These are phyloP conservation scores for Rhododendron simsii DNA, from an alignment of 148 eudicot genomes.

Conservation along the genomic window DNA sequence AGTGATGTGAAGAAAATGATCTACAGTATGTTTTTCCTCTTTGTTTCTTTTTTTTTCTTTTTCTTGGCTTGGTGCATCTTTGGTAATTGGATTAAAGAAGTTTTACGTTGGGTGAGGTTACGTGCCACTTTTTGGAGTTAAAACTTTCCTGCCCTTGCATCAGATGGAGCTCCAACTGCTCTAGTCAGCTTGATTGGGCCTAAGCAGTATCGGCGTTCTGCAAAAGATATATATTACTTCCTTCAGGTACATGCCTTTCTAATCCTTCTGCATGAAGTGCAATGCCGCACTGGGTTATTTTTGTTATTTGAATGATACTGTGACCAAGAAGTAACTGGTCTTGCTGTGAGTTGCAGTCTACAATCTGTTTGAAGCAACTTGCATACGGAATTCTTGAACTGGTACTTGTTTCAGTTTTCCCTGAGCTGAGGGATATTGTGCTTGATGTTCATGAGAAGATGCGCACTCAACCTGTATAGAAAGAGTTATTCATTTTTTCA, in stretches of 20 bases:
- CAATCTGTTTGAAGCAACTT: slow-evolving; percentile 85
- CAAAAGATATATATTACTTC: slow-evolving; percentile 80
- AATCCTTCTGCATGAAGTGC: neutral
- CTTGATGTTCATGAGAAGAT: slow-evolving; percentile 56
- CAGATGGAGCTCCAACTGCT: slow-evolving; percentile 94
- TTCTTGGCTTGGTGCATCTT: neutral
- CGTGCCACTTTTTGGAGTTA: neutral
- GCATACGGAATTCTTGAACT: slow-evolving; percentile 73
- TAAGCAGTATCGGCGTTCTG: slow-evolving; percentile 81
- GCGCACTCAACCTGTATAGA: slow-evolving; percentile 22
- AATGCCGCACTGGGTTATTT: neutral
- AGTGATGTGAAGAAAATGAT: slow-evolving; percentile 75
- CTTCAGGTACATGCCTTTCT: slow-evolving; percentile 58
- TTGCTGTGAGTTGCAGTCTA: slow-evolving; percentile 53
- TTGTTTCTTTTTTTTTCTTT: neutral
- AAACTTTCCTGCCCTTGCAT: neutral
- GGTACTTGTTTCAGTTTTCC: slow-evolving; percentile 72
- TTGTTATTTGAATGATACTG: slow-evolving; percentile 1
- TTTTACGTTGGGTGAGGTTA: neutral
- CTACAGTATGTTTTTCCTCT: slow-evolving; percentile 43
- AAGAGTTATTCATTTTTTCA: neutral
- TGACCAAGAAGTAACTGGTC: slow-evolving; percentile 5
- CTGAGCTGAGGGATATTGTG: slow-evolving; percentile 71
- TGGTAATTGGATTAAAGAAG: neutral
- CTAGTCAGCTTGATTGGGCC: slow-evolving; percentile 88